phyloP scores from a whole-genome alignment of 257 asterid genomes.

The Lycium barbarum region DNA sequence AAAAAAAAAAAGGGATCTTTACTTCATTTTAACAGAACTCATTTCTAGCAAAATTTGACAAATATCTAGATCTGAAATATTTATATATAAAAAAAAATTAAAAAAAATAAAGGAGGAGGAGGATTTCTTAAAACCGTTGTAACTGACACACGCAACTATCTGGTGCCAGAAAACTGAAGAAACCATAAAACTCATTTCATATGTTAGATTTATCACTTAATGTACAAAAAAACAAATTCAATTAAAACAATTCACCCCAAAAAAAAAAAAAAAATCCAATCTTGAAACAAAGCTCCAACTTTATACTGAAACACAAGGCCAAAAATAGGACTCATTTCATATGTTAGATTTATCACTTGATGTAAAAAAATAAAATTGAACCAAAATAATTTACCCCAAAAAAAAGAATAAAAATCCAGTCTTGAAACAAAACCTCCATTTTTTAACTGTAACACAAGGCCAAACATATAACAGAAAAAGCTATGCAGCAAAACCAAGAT shows the following conservation, averaged over 20 bases:
- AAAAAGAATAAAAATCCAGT: too few species aligned
- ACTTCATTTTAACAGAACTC: neutral
- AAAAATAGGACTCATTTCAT: neutral
- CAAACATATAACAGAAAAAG: neutral
- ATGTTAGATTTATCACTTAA: neutral
- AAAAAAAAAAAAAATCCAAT: neutral
- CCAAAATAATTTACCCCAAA: too few species aligned
- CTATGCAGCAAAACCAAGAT: neutral
- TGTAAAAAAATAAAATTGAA: too few species aligned
- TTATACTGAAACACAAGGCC: neutral
- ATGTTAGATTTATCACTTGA: neutral
- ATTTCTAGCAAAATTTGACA: neutral
- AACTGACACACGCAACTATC: neutral
- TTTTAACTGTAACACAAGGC: too few species aligned
- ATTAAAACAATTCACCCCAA: neutral
- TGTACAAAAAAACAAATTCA: neutral
- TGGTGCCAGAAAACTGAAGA: neutral
- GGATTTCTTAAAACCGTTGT: neutral
- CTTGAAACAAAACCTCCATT: neutral
- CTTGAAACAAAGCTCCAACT: neutral
- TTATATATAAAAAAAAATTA: neutral
- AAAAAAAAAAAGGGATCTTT: neutral
- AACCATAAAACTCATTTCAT: neutral
- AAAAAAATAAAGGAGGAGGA: neutral
- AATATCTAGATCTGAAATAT: neutral